These are phyloP conservation scores for Stentor roeselii DNA, from an alignment of 73 alveolate genomes.

Conservation along the genomic window DNA sequence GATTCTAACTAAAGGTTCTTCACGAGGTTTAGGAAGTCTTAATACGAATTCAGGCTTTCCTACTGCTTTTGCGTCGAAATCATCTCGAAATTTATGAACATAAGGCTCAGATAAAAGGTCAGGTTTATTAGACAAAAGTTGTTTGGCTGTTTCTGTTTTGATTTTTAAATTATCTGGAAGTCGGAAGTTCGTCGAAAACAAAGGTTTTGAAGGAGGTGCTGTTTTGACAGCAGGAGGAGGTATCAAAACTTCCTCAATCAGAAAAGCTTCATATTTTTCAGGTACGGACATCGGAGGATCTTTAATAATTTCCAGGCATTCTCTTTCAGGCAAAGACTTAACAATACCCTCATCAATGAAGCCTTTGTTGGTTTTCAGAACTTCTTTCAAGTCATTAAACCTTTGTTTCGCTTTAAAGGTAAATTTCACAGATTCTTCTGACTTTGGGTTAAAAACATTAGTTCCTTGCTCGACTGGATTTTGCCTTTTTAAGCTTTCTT, in stretches of 20 bases:
- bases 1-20: background rate
- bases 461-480: background rate
- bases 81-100: conserved; percentile 12
- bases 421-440: background rate
- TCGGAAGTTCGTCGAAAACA: background rate
- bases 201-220: background rate
- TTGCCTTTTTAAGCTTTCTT: background rate
- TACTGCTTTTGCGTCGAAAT: background rate
- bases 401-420: conserved; percentile 26
- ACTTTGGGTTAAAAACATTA: background rate
- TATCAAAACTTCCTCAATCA: conserved; percentile 14
- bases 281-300: conserved; percentile 20
- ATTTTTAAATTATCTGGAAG: background rate
- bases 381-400: background rate
- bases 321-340: conserved; percentile 13
- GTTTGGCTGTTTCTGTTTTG: background rate
- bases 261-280: conserved; percentile 15
- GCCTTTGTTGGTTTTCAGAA: conserved; percentile 1
- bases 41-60: conserved; percentile 12
- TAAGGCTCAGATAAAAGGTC: background rate
- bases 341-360: background rate
- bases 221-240: background rate
- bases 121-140: background rate
- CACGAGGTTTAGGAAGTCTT: conserved; percentile 4
- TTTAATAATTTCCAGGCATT: background rate